phyloP scores from a whole-genome alignment of 1,284 basidiomycete genomes.

The Ustilago esculenta region DNA sequence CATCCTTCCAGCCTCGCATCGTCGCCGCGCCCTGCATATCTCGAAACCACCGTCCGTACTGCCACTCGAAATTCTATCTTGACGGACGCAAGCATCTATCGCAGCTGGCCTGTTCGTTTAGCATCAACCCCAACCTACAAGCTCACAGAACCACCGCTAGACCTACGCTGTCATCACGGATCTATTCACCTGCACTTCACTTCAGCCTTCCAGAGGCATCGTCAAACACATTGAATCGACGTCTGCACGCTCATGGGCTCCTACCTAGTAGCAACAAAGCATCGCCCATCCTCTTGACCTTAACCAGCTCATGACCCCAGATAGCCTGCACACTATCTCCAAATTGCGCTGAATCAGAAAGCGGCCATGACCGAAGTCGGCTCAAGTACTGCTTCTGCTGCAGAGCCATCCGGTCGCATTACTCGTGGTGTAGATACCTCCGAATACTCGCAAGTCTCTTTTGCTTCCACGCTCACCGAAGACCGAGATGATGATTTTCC shows the following conservation, averaged over 20 bases:
- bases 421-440: constrained; percentile 9
- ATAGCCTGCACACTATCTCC: not conserved
- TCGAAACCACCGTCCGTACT: no score
- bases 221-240: no score
- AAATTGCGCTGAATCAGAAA: not conserved
- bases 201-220: no score
- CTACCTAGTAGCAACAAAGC: not conserved
- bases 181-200: no score
- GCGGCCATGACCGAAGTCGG: constrained; percentile 21
- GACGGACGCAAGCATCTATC: no score
- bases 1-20: no score
- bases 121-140: no score
- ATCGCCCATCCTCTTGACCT: not conserved
- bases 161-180: no score
- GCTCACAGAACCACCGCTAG: no score
- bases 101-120: no score
- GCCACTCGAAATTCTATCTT: no score
- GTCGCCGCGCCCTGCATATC: no score
- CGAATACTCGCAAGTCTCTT: constrained; percentile 24
- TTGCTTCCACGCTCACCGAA: constrained; percentile 9
- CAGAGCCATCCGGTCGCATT: not conserved
- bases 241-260: not conserved
- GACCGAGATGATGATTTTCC: constrained; percentile 8
- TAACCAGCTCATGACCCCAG: constrained; percentile 4
- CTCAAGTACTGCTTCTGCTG: not conserved